A percentile compares a stretch with the other conserved stretches of the same genome.
Conservation (phyloP, 2,329 filamentous ascomycete genomes). For the Diaporthe australafricana region DNA sequence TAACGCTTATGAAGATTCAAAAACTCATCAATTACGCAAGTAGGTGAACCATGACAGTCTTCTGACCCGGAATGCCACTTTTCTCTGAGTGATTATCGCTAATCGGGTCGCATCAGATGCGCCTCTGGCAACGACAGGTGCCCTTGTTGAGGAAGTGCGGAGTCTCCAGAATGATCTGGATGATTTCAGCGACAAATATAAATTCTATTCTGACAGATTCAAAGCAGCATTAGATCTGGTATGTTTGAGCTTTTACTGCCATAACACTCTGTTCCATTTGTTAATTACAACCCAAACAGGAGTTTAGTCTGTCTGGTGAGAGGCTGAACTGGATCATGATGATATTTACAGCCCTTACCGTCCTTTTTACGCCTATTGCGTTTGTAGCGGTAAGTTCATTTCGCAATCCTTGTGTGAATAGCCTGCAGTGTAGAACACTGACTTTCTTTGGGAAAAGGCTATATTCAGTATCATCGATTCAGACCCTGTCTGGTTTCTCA, state of each 20-base stretch:
- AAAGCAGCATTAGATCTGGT: neutral
- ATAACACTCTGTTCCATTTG: neutral
- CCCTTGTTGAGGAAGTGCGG: neutral
- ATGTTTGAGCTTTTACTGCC: neutral
- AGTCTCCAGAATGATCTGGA: neutral
- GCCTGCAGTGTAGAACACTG: neutral
- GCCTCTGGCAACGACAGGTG: neutral
- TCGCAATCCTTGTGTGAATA: too few relatives aligned
- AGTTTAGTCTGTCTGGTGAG: slow-evolving; percentile 5
- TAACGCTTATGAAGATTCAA: neutral
- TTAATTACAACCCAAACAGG: neutral
- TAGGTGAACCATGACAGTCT: neutral
- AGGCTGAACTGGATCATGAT: neutral
- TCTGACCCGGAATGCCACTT: neutral
- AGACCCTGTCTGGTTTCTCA: slow-evolving; percentile 13
- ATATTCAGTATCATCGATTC: neutral
- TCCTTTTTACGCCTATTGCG: neutral
- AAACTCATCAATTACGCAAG: neutral
- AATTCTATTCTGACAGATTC: neutral
- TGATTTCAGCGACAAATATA: neutral
- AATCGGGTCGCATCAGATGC: neutral
- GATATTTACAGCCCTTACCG: neutral
- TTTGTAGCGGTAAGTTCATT: slow-evolving; percentile 12
- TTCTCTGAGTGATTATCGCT: too few relatives aligned
- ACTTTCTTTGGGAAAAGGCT: neutral